phyloP scores from a whole-genome alignment of 192 early-diverging fungal species.

The Rhizoclosmatium globosum region DNA sequence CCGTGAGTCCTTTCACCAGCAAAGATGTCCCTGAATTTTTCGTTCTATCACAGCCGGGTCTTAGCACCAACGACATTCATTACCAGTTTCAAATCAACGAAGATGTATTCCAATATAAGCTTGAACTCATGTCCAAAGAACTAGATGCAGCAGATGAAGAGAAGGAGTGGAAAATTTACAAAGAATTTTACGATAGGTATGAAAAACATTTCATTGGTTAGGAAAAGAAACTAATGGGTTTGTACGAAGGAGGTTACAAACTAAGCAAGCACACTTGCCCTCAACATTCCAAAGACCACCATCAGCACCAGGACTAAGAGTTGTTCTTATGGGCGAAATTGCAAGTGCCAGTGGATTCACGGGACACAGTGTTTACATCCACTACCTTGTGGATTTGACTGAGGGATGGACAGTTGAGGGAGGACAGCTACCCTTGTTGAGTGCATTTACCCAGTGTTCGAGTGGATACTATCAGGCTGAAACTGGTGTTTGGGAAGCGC shows the following conservation, averaged over 20 bases:
- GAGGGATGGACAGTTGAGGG: conserved; percentile 38
- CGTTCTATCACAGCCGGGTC: conserved; percentile 24
- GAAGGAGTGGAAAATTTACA: conserved; percentile 44
- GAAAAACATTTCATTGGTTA: not conserved
- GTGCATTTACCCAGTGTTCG: conserved; percentile 26
- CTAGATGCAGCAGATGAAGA: conserved; percentile 38
- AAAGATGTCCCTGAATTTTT: not conserved
- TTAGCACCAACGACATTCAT: not conserved
- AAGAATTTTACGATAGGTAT: conserved; percentile 42
- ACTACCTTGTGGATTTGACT: conserved; percentile 36
- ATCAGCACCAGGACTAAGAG: conserved; percentile 18
- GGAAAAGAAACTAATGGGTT: not conserved
- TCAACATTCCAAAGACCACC: conserved; percentile 29
- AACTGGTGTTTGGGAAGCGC: conserved; percentile 1
- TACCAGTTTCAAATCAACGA: conserved; percentile 46
- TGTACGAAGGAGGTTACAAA: not conserved
- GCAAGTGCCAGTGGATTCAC: conserved; percentile 16
- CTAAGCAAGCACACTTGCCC: conserved; percentile 24
- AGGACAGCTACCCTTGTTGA: conserved; percentile 16
- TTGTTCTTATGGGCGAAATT: conserved; percentile 35
- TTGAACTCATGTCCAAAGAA: conserved; percentile 35
- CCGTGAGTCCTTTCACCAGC: conserved; percentile 34
- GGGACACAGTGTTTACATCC: conserved; percentile 32
- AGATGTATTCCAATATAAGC: conserved; percentile 43
- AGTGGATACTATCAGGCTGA: not conserved